Base-by-base conservation (phyloP, 169 alveolate species). In the Cryptosporidium ubiquitum region DNA sequence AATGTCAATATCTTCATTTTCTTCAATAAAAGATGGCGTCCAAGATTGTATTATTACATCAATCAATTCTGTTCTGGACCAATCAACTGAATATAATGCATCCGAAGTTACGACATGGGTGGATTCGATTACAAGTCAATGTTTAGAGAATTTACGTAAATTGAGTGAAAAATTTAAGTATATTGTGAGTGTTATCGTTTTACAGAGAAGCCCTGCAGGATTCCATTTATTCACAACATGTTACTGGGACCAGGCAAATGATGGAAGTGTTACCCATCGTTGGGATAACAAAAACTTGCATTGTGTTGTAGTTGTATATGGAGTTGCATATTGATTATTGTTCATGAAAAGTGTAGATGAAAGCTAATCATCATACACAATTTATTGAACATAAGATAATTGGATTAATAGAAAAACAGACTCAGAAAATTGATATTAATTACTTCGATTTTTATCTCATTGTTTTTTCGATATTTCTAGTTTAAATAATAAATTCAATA, bases 191-290 rank as follows among this genome's bases (percentile, higher is more conserved):
- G 91, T 92, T 37, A 91, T 93, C 37, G 93, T 95, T 68, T 70
- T 94, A 42, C 93, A 95, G 69, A 94, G 94, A 84, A 94, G 93
- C 60, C 93, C 93, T 18, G 94, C 96, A 23, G 96, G 96, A 3
- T 93, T 95, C 37, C 96, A 94, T 61, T 74, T 94, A 58, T 85
- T 93, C 75, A 93, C 95, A 1, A 93, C 96, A 18, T 94, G 96
- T 89, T 95, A 91, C 85, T 95, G 97, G 97, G 96, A 95, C 70
- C 91, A 94, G 23, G 92, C 94, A 49, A 84, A 91, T 55, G 97
- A 95, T 84, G 97, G 97, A 33, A 92, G 93, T 40, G 91, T 93
- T n/a, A 93, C 95, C 10, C 92, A 92, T 66, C 93, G 93, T 84
- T 94, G 94, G 93, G 96, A 94, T 73, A 92, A 91, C 75, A 92